phyloP scores from a whole-genome alignment of 352 stramenopile species.

The Phytopythium delawarense region DNA sequence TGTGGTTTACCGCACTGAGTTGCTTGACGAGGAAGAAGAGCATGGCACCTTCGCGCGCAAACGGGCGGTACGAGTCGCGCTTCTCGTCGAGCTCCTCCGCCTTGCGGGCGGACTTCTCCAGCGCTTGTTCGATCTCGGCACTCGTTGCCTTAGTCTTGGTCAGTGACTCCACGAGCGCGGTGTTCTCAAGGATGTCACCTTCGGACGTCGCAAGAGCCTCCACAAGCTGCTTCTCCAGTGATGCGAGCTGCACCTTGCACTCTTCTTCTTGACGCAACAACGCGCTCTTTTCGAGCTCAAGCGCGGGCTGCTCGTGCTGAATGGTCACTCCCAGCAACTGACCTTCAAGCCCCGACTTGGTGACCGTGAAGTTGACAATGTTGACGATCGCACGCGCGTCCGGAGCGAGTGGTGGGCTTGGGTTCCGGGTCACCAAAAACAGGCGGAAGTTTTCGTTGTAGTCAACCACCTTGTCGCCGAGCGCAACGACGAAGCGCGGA shows the following conservation, averaged over 20 bases:
- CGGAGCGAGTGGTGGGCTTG: slow-evolving; percentile 80
- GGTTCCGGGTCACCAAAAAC: slow-evolving; percentile 90
- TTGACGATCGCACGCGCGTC: slow-evolving; percentile 89
- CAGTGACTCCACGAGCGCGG: slow-evolving; percentile 91
- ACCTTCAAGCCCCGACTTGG: slow-evolving; percentile 89
- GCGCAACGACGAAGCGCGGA: slow-evolving; percentile 85
- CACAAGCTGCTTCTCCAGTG: slow-evolving; percentile 92
- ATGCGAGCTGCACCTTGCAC: slow-evolving; percentile 93
- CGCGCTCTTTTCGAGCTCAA: slow-evolving; percentile 92
- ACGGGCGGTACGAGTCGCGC: slow-evolving; percentile 87
- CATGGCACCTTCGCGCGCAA: slow-evolving; percentile 85
- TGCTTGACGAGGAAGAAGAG: slow-evolving; percentile 94
- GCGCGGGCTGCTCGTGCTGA: slow-evolving; percentile 91
- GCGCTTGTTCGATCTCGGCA: slow-evolving; percentile 87
- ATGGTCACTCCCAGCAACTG: slow-evolving; percentile 93
- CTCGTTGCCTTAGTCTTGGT: slow-evolving; percentile 92
- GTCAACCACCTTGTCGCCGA: slow-evolving; percentile 93
- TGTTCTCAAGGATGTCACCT: slow-evolving; percentile 95
- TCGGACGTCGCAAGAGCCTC: slow-evolving; percentile 91
- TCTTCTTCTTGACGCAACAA: slow-evolving; percentile 91
- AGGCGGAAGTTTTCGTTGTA: slow-evolving; percentile 95
- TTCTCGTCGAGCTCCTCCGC: slow-evolving; percentile 91
- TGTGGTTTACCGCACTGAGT: slow-evolving; percentile 89
- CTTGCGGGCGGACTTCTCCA: slow-evolving; percentile 88
- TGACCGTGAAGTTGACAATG: slow-evolving; percentile 96